Evolutionary conservation across 179 eudicot species (phyloP).

Genomic region (Nepenthes alata): DNA sequence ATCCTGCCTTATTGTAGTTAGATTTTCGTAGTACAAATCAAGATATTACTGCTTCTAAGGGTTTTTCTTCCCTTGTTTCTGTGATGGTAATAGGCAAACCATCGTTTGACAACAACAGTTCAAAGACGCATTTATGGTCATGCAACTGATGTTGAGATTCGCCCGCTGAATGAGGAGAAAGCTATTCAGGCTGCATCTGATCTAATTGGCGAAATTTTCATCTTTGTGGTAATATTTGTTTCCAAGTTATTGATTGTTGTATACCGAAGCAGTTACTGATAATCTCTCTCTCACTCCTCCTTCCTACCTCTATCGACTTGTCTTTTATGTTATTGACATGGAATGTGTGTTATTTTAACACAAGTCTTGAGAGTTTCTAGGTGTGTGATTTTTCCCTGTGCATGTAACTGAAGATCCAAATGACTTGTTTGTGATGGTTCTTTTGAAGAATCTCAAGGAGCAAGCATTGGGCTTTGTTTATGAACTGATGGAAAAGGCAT

Average conservation of each 20-base stretch:
- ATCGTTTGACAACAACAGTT: conserved; percentile 61
- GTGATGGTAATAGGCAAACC: conserved; percentile 41
- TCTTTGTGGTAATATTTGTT: conserved; percentile 53
- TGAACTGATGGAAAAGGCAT: too few species aligned
- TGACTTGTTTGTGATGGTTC: too few species aligned
- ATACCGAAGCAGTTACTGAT: neutral
- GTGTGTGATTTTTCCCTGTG: too few species aligned
- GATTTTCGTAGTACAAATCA: neutral
- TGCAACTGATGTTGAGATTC: conserved; percentile 83
- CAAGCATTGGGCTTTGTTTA: too few species aligned
- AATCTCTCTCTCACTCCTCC: neutral
- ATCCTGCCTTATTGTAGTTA: conserved; percentile 2
- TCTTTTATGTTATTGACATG: neutral
- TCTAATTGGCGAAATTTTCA: conserved; percentile 75
- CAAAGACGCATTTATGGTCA: conserved; percentile 79
- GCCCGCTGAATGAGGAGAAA: conserved; percentile 77
- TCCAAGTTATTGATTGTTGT: neutral
- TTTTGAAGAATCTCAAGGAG: too few species aligned
- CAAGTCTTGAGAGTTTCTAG: too few species aligned
- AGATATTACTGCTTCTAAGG: neutral
- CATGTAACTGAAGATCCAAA: too few species aligned
- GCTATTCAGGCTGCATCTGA: conserved; percentile 87
- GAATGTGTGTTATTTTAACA: too few species aligned
- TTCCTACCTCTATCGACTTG: neutral
- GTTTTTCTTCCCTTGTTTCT: neutral